phyloP scores from a whole-genome alignment of 257 asterid genomes.

The Cinchona pubescens region DNA sequence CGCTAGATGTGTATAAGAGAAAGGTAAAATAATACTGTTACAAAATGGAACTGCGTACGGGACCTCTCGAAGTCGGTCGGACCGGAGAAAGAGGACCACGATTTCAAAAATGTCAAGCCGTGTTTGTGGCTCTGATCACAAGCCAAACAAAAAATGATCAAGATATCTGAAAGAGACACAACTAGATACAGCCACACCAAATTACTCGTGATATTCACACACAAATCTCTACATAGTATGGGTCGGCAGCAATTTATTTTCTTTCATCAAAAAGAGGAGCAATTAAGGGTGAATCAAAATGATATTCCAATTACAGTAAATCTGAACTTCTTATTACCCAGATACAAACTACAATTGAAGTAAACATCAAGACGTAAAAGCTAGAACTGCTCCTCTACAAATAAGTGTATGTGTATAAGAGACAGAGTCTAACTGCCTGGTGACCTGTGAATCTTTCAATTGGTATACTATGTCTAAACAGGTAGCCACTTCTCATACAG shows the following conservation, averaged over 20 bases:
- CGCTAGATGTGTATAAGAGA: neutral
- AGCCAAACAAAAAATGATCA: neutral
- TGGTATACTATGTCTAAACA: slow-evolving; percentile 25
- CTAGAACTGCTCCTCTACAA: slow-evolving; percentile 35
- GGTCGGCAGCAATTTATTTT: neutral
- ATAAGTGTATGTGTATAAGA: slow-evolving; percentile 49
- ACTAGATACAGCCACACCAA: neutral
- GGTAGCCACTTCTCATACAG: neutral
- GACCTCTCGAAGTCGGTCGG: neutral
- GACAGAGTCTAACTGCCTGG: slow-evolving; percentile 31
- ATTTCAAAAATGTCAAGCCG: neutral
- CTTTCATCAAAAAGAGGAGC: neutral
- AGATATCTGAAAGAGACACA: neutral
- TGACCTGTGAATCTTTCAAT: slow-evolving; percentile 20
- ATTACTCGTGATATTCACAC: neutral
- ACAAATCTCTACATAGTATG: neutral
- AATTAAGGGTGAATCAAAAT: neutral
- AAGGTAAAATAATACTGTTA: neutral
- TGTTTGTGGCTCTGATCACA: neutral
- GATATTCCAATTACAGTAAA: slow-evolving; percentile 19
- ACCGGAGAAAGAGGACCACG: neutral
- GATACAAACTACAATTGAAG: slow-evolving; percentile 39
- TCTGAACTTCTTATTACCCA: slow-evolving; percentile 37
- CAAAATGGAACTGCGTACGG: neutral
- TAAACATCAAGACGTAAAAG: slow-evolving; percentile 24